Conservation (phyloP, 495 filamentous ascomycete species). For the Achaetomiella virescens region DNA sequence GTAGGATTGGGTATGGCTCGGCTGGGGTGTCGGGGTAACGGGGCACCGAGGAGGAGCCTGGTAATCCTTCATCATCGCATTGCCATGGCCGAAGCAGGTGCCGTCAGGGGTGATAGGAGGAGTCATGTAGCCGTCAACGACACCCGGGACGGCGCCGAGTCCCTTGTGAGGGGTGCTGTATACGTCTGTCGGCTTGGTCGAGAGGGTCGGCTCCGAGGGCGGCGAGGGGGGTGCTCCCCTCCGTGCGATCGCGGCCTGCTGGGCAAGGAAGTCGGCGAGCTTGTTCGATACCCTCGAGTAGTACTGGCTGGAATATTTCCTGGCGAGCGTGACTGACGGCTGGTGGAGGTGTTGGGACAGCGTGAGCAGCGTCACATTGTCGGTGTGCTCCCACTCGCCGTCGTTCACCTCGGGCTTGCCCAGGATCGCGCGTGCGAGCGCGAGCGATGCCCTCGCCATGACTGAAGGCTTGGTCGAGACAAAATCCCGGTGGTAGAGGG, state of each 20-base stretch:
- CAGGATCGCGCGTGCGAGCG: slow-evolving; percentile 80
- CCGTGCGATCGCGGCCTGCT: slow-evolving; percentile 68
- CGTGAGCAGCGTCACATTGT: slow-evolving; percentile 72
- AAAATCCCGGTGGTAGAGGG: slow-evolving; percentile 92
- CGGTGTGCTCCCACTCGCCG: slow-evolving; percentile 72
- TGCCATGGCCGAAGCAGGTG: slow-evolving; percentile 48
- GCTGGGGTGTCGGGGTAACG: slow-evolving; percentile 47
- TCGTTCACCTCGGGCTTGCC: slow-evolving; percentile 67
- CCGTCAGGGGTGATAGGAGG: slow-evolving; percentile 95
- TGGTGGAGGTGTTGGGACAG: slow-evolving; percentile 81
- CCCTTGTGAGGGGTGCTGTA: slow-evolving; percentile 84
- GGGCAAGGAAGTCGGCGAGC: slow-evolving; percentile 78
- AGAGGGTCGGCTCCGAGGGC: slow-evolving; percentile 50
- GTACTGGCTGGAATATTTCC: slow-evolving; percentile 81
- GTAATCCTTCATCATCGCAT: slow-evolving; percentile 41
- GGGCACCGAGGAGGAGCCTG: slow-evolving; percentile 44
- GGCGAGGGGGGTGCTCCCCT: slow-evolving; percentile 60
- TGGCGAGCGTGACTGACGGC: slow-evolving; percentile 75
- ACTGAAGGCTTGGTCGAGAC: slow-evolving; percentile 83
- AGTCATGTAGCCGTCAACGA: slow-evolving; percentile 80
- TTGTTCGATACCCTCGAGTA: slow-evolving; percentile 74
- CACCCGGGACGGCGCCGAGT: slow-evolving; percentile 51
- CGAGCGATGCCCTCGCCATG: slow-evolving; percentile 80
- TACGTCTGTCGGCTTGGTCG: slow-evolving; percentile 51
- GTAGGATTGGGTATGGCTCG: slow-evolving; percentile 19